Conservation (phyloP, 768 basidiomycete genomes). For the Leccinum variicolor region DNA sequence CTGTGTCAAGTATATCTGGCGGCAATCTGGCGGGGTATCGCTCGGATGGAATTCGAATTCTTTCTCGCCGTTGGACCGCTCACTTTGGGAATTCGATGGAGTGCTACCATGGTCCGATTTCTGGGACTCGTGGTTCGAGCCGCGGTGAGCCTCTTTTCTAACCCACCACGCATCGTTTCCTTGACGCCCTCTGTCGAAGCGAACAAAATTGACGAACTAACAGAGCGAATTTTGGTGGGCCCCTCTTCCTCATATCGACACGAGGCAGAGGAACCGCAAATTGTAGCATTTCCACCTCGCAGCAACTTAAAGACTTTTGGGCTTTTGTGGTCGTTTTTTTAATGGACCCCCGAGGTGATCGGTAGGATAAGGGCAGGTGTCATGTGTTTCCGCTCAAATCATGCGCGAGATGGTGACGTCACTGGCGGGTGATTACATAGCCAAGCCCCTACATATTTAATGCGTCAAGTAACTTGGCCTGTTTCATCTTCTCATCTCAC, state of each 20-base stretch:
- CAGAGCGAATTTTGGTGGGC: too few species aligned
- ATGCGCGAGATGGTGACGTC: not conserved
- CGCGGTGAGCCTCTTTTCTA: too few species aligned
- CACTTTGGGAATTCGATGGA: not conserved
- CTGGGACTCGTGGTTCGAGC: not conserved
- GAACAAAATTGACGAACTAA: not conserved
- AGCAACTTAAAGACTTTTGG: too few species aligned
- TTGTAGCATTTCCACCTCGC: too few species aligned
- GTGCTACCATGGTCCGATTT: not conserved
- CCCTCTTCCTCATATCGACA: not conserved
- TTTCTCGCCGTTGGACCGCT: not conserved
- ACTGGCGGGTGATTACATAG: not conserved
- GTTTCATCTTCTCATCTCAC: not conserved
- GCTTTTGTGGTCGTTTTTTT: too few species aligned
- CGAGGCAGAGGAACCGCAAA: not conserved
- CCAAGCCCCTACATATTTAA: not conserved
- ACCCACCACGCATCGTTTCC: too few species aligned
- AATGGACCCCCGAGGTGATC: too few species aligned
- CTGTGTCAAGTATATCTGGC: slow-evolving; percentile 9
- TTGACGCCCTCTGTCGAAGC: not conserved
- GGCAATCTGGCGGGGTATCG: slow-evolving; percentile 2
- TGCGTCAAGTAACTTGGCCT: not conserved
- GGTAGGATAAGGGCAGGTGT: not conserved
- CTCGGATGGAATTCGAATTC: not conserved
- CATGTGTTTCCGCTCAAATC: not conserved